A percentile compares a stretch with the other conserved stretches of the same genome.
phyloP scores from a whole-genome alignment of 768 basidiomycete genomes.

The Mycena haematopus region DNA sequence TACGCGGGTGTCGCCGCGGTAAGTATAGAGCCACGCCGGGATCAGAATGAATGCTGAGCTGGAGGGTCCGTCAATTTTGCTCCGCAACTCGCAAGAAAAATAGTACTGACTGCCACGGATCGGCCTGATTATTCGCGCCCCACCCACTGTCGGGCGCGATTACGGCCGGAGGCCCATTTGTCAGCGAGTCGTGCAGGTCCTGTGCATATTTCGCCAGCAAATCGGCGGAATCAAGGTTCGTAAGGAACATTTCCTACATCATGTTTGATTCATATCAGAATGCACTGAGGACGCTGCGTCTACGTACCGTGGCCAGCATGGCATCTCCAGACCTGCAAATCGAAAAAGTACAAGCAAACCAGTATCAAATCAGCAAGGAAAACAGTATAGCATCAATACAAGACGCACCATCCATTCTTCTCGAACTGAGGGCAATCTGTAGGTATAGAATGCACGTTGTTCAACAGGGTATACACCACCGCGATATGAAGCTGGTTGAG shows the following conservation, averaged over 20 bases:
- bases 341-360: neutral
- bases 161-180: slow-evolving; percentile 35
- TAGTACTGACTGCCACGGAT: slow-evolving; percentile 39
- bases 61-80: neutral
- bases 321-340: slow-evolving; percentile 35
- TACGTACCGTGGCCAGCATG: slow-evolving; percentile 36
- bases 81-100: neutral
- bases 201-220: slow-evolving; percentile 37
- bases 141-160: slow-evolving; percentile 39
- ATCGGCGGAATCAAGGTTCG: slow-evolving; percentile 36
- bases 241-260: slow-evolving; percentile 38
- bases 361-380: no score
- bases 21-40: slow-evolving; percentile 39
- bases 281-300: neutral
- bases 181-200: slow-evolving; percentile 36
- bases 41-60: slow-evolving; percentile 40
- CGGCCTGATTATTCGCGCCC: slow-evolving; percentile 40
- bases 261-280: neutral
- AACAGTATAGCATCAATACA: neutral
- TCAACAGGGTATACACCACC: slow-evolving; percentile 33
- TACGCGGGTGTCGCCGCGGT: slow-evolving; percentile 37
- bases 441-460: slow-evolving; percentile 35
- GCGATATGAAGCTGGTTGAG: slow-evolving; percentile 36
- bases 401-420: slow-evolving; percentile 39
- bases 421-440: slow-evolving; percentile 39